Evolutionary conservation across 164 flowering plant genomes (phyloP).

Genomic region (Protea cynaroides): DNA sequence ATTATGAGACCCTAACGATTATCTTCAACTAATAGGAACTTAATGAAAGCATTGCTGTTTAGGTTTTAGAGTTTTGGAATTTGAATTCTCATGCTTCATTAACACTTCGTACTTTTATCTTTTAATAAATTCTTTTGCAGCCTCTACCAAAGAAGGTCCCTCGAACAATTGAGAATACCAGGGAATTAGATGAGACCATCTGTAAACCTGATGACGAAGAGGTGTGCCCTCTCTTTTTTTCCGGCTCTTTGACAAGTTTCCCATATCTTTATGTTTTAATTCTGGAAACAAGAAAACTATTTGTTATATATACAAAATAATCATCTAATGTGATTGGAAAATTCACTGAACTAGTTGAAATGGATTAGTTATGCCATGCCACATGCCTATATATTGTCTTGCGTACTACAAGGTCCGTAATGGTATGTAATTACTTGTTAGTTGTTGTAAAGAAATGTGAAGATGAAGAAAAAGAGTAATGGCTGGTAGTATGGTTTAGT

Average conservation of each 20-base stretch:
- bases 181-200: slow-evolving; percentile 86
- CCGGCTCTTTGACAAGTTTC: no score
- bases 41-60: background rate
- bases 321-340: no score
- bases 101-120: background rate
- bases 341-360: background rate
- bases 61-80: slow-evolving; percentile 1
- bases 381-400: no score
- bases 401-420: no score
- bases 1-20: background rate
- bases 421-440: no score
- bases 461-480: no score
- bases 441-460: no score
- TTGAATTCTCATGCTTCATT: background rate
- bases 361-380: background rate
- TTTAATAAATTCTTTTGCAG: slow-evolving; percentile 24
- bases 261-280: no score
- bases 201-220: slow-evolving; percentile 90
- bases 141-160: slow-evolving; percentile 56
- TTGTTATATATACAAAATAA: no score
- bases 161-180: slow-evolving; percentile 83
- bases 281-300: no score
- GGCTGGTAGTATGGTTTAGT: no score
- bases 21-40: background rate
- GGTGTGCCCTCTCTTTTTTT: slow-evolving; percentile 26